Conservation (phyloP, 106 monocot species). For the Allium cepa region DNA sequence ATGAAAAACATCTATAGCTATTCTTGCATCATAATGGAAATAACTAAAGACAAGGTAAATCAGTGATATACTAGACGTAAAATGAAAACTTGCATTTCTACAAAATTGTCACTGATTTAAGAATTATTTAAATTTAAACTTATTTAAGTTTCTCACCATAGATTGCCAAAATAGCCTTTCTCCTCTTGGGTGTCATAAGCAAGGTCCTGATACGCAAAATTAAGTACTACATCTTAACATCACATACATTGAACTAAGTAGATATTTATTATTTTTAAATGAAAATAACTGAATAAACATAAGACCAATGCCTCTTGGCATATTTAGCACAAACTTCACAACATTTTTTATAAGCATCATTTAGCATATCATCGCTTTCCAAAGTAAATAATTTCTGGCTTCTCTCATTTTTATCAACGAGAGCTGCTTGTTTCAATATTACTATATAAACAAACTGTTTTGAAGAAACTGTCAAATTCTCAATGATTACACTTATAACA, state of each 20-base stretch:
- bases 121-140: too few relatives aligned
- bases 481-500: too few relatives aligned
- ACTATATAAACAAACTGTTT: constrained; percentile 6
- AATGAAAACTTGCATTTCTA: too few relatives aligned
- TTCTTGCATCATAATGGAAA: too few relatives aligned
- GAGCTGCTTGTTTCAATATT: constrained; percentile 10
- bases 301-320: constrained; percentile 9
- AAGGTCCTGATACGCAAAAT: constrained; percentile 25
- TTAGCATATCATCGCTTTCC: neutral
- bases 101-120: too few relatives aligned
- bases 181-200: constrained; percentile 82
- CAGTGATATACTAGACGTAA: too few relatives aligned
- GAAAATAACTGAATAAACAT: neutral
- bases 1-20: too few relatives aligned
- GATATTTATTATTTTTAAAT: neutral
- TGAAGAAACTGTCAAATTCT: neutral
- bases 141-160: constrained; percentile 29
- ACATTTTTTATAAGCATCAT: constrained; percentile 12
- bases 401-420: neutral
- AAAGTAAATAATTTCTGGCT: neutral
- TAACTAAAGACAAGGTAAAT: too few relatives aligned
- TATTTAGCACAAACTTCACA: constrained; percentile 17
- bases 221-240: neutral
- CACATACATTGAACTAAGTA: too few relatives aligned
- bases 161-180: constrained; percentile 80